Base-by-base conservation (phyloP, 306 rosid genomes). In the Fragaria vesca region DNA sequence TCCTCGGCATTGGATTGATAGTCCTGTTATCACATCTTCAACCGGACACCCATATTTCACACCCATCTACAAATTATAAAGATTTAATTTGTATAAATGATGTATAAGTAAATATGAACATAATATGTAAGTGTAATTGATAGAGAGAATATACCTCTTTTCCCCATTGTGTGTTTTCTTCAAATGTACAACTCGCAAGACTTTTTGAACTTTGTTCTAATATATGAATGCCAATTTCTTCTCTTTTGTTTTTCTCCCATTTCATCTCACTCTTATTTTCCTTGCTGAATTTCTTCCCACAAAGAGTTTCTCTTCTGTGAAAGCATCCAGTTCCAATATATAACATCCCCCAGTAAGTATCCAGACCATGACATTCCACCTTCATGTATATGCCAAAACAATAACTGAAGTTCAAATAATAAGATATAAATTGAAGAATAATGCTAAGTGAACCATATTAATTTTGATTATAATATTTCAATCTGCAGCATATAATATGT, bases 291-390 rank as follows among this genome's bases (percentile, higher is more conserved):
- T 90, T 85, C 81, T 62, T 84, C 11, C 96, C 97, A 73, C 78
- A 81, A 1, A 94, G 87, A 84, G 17, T 24, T 7, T 89, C 93
- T 87, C 97, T 92, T 78, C 79, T 83, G 67, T 90, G 93, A 84
- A 94, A 94, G 87, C 96, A 88, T 8, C 93, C 94, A 54, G 81
- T 90, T 80, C 98, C 98, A 51, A 83, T 6, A 62, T 89, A 91
- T 43, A 85, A 21, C 61, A 90, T 82, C 34, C 98, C 97, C 42
- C 96, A 97, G 71, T 7, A 61, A 71, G 87, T 88, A 55, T 94
- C 97, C 12, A 72, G 1, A 18, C 98, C 98, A 72, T 66, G 81
- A 32, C 75, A 51, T 52, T 91, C 96, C 62, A 88, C 74, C 96
- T 93, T 72, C 76, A 80, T 52, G 34, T 58, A n/a, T 13, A n/a